These are phyloP conservation scores for Bathelium albidoporum DNA, from an alignment of 495 filamentous ascomycete species.

Conservation along the genomic window DNA sequence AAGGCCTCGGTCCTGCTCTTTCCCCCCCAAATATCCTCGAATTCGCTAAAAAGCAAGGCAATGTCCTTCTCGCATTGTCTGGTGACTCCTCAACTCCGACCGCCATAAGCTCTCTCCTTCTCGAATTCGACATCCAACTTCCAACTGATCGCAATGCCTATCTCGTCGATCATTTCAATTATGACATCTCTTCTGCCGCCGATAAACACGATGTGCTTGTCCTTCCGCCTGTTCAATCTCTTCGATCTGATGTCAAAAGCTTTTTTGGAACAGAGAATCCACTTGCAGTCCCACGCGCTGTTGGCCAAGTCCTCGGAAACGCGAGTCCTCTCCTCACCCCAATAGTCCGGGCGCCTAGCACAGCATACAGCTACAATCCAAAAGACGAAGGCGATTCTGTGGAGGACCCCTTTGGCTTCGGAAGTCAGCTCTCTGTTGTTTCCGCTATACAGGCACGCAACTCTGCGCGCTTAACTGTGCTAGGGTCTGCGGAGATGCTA, in stretches of 20 bases:
- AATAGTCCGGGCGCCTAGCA: constrained; percentile 66
- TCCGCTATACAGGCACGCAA: constrained; percentile 84
- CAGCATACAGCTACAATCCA: constrained; percentile 88
- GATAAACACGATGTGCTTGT: constrained; percentile 87
- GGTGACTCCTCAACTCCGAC: constrained; percentile 61
- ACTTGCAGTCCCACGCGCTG: constrained; percentile 69
- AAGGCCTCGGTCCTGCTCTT: constrained; percentile 81
- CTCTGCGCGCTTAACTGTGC: constrained; percentile 77
- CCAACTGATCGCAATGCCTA: constrained; percentile 72
- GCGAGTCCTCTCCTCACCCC: constrained; percentile 64
- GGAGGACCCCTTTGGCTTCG: constrained; percentile 76
- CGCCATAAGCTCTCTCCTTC: constrained; percentile 70
- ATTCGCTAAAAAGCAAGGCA: constrained; percentile 84
- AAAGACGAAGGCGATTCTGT: constrained; percentile 68
- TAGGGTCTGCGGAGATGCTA: constrained; percentile 78
- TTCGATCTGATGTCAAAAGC: constrained; percentile 61
- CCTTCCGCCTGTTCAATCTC: constrained; percentile 49
- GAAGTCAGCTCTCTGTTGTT: constrained; percentile 69
- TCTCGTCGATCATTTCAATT: constrained; percentile 91
- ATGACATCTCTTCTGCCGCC: constrained; percentile 61
- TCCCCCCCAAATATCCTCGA: constrained; percentile 80
- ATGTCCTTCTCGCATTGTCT: constrained; percentile 82
- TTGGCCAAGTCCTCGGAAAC: constrained; percentile 72
- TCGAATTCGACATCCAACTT: constrained; percentile 85
- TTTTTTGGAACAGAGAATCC: constrained; percentile 63